Evolutionary conservation across 495 filamentous ascomycete genomes (phyloP).

Genomic region (Xylaria intraflava): DNA sequence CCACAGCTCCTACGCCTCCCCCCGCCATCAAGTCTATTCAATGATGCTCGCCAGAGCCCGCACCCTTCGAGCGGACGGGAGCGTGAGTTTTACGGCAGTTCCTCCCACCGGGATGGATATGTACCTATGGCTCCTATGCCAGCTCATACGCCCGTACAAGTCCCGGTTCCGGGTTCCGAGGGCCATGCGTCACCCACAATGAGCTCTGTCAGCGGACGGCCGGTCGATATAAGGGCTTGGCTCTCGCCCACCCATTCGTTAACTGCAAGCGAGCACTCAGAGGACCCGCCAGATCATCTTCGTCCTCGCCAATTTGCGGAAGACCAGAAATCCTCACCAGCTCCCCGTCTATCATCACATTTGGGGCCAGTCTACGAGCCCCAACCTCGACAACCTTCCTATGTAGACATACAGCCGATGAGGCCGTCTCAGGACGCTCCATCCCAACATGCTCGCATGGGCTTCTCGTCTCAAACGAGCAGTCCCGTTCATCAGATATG

Average conservation of each 20-base stretch:
- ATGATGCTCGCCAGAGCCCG: conserved; percentile 16
- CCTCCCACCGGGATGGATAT: conserved; percentile 19
- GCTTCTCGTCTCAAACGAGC: conserved; percentile 12
- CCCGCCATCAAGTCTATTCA: conserved; percentile 23
- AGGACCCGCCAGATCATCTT: conserved; percentile 25
- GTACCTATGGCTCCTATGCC: conserved; percentile 13
- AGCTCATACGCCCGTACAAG: conserved; percentile 16
- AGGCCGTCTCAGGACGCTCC: conserved; percentile 15
- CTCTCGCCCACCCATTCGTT: conserved; percentile 32
- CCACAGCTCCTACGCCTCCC: conserved; percentile 23
- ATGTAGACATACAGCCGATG: conserved; percentile 12
- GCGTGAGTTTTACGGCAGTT: conserved; percentile 12
- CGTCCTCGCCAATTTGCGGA: conserved; percentile 13
- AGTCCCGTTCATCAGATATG: conserved; percentile 15
- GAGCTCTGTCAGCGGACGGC: conserved; percentile 20
- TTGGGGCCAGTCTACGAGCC: conserved; percentile 8
- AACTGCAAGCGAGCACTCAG: conserved; percentile 31
- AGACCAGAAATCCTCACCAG: conserved; percentile 14
- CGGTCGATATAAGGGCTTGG: conserved; percentile 23
- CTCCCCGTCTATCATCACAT: conserved; percentile 11
- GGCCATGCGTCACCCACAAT: conserved; percentile 15
- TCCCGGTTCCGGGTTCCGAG: conserved; percentile 29
- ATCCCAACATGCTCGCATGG: conserved; percentile 13
- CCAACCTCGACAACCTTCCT: conserved; percentile 11
- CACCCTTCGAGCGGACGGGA: conserved; percentile 16